Percentiles rank a stretch among this genome's conserved stretches.
phyloP scores from a whole-genome alignment of 495 filamentous ascomycete species.

The Lepidopterella palustris region DNA sequence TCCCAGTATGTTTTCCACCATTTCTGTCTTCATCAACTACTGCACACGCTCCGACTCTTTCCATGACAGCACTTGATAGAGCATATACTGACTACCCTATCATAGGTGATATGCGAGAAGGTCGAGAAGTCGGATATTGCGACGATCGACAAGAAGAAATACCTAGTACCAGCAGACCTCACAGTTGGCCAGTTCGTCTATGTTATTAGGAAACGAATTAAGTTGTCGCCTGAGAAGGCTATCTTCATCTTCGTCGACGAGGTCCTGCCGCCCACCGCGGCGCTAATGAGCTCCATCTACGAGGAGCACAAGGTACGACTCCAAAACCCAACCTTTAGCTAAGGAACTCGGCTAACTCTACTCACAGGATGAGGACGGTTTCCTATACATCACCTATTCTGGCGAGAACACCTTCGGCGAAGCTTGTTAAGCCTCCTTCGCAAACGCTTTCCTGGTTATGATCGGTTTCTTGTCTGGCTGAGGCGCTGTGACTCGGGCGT shows the following conservation, averaged over 20 bases:
- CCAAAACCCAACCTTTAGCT: neutral
- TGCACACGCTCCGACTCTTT: slow-evolving; percentile 15
- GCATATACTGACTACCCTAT: slow-evolving; percentile 11
- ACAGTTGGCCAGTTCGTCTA: slow-evolving; percentile 99
- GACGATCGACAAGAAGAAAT: slow-evolving; percentile 99
- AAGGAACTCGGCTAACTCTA: slow-evolving; percentile 1
- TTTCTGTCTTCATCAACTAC: neutral
- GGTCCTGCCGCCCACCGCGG: slow-evolving; percentile 92
- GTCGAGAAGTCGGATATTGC: slow-evolving; percentile 99
- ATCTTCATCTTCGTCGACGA: slow-evolving; percentile 99
- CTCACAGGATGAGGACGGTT: slow-evolving; percentile 47
- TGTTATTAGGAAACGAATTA: slow-evolving; percentile 99
- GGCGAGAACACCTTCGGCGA: slow-evolving; percentile 99
- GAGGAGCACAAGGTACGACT: slow-evolving; percentile 88
- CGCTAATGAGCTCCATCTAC: slow-evolving; percentile 98
- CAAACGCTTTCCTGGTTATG: neutral
- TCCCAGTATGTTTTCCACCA: slow-evolving; percentile 67
- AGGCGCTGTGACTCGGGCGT: neutral
- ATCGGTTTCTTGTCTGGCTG: neutral
- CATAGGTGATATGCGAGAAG: slow-evolving; percentile 97
- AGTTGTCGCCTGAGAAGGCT: slow-evolving; percentile 98
- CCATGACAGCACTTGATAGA: neutral
- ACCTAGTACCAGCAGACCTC: slow-evolving; percentile 93
- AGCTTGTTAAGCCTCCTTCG: slow-evolving; percentile 8
- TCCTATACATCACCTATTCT: slow-evolving; percentile 72